These are phyloP conservation scores for Rhodamnia rubescens DNA, from an alignment of 345 rosid species.

Conservation along the genomic window DNA sequence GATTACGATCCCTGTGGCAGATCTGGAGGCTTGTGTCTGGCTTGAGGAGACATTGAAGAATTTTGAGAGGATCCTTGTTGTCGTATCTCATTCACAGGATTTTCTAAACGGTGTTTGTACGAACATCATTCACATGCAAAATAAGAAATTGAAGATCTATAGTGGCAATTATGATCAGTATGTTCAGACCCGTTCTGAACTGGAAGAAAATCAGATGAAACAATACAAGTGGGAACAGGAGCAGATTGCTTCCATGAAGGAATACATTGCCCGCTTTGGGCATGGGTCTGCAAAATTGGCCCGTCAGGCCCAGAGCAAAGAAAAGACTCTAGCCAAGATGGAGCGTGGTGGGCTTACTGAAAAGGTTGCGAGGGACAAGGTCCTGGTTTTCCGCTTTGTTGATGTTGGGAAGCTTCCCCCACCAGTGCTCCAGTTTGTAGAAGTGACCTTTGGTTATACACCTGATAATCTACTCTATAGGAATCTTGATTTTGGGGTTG, in stretches of 20 bases:
- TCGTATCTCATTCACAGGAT: constrained; percentile 95
- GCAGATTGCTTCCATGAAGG: constrained; percentile 96
- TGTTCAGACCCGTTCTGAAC: constrained; percentile 84
- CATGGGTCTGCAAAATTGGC: constrained; percentile 99
- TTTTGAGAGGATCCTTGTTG: constrained; percentile 87
- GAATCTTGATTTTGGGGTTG: constrained; percentile 89
- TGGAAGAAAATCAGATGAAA: constrained; percentile 99
- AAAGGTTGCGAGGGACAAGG: constrained; percentile 62
- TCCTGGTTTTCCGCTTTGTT: constrained; percentile 77
- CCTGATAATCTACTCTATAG: constrained; percentile 77
- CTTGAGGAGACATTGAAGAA: constrained; percentile 88
- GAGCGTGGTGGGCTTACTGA: constrained; percentile 98
- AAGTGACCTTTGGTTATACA: constrained; percentile 85
- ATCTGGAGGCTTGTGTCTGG: constrained; percentile 99
- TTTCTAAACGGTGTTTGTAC: constrained; percentile 96
- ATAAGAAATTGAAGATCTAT: constrained; percentile 62
- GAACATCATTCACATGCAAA: constrained; percentile 97
- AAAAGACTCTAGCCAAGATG: constrained; percentile 97
- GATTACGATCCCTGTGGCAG: constrained; percentile 27
- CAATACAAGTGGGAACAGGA: constrained; percentile 99
- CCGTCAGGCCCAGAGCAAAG: constrained; percentile 99
- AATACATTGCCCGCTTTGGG: constrained; percentile 96
- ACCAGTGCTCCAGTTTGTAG: constrained; percentile 95
- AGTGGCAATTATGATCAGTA: constrained; percentile 95
- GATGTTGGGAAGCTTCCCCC: constrained; percentile 99